Evolutionary conservation across 306 rosid genomes (phyloP), one percentile per base, ranked within the genome.

Genomic region (Ormosia semicastrata): DNA sequence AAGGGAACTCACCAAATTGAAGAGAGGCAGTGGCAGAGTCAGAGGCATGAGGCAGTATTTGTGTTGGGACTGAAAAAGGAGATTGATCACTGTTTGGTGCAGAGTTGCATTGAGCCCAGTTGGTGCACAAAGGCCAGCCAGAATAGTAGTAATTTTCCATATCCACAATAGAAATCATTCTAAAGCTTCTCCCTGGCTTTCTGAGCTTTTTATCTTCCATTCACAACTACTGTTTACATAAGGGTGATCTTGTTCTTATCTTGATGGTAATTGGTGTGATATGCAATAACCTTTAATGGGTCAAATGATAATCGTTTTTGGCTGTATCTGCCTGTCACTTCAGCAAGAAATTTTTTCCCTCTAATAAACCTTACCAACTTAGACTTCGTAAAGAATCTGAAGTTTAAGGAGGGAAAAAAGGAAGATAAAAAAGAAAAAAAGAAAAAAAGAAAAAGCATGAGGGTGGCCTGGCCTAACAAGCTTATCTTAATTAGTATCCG

Each of bases 271-370:
- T 88, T 82, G 91, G 91, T 53, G 89, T 80, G 82, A 82, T 81
- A 87, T 80, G 84, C 64, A 86, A 76, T 49, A 64, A 73, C 80
- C 85, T 88, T 88, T 85, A 75, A 83, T 88, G 86, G 81, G 88
- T 85, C 89, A 84, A 89, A 87, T 84, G 90, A 89, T 86, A 90
- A 85, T 84, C 58, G 49, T 66, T 82, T 89, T 90, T 92, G 97
- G 89, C 84, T 30, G 81, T 83, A 80, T 84, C 44, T 86, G 80
- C 75, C 84, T 84, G 94, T 92, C 94, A 82, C 85, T 41, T 91
- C 94, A 77, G 18, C 77, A 40, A 65, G 69, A 71, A 67, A 50
- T 50, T 5, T 63, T 80, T 72, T 40, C 66, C 59, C 69, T 8
- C 9, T 69, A 81, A 83, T 86, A 76, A 65, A 85, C 76, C 78